These are phyloP conservation scores for Metarhizium sp. DNA, from an alignment of 2,329 filamentous ascomycete species.

Conservation along the genomic window DNA sequence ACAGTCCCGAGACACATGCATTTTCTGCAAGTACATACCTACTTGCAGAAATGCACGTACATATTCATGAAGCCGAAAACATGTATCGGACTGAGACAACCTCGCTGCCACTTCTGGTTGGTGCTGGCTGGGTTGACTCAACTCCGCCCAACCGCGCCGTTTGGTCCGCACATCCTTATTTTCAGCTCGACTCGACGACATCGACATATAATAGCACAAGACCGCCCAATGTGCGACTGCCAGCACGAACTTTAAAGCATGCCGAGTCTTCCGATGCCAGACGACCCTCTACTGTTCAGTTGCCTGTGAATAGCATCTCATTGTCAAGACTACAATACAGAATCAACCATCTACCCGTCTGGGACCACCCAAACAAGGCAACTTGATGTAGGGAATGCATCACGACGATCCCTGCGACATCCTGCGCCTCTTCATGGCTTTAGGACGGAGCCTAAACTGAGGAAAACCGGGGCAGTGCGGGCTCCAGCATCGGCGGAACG, in stretches of 20 bases:
- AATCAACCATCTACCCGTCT: background rate
- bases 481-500: too few relatives aligned
- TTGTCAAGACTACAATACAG: background rate
- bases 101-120: background rate
- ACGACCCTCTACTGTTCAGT: background rate
- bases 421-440: background rate
- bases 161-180: background rate
- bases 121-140: too few relatives aligned
- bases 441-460: background rate
- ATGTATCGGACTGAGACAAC: background rate
- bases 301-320: background rate
- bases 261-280: background rate
- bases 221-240: background rate
- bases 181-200: background rate
- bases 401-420: background rate
- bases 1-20: background rate
- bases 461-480: background rate
- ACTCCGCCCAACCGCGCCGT: too few relatives aligned
- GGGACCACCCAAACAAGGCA: background rate
- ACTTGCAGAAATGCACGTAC: too few relatives aligned
- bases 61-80: background rate
- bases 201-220: background rate
- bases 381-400: too few relatives aligned
- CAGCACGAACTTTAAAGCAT: background rate
- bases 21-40: background rate